A percentile compares a stretch with the other conserved stretches of the same genome.
phyloP scores from a whole-genome alignment of 1,139 yeast genomes.

The Lodderomyces oxycetoniae region DNA sequence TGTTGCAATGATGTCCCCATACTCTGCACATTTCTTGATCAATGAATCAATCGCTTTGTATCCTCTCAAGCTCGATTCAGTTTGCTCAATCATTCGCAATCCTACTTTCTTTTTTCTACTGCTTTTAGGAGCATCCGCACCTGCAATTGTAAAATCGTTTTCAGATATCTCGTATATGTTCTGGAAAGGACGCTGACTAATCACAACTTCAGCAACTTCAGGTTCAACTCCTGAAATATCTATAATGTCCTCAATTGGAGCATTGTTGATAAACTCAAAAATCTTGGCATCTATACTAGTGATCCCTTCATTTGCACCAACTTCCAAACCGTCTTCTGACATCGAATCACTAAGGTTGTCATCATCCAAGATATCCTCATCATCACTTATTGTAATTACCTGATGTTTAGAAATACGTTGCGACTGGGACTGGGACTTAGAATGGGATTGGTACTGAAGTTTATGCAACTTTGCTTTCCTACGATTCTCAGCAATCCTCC shows the following conservation, averaged over 20 bases:
- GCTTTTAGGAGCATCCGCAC: constrained; percentile 30
- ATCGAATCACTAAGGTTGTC: constrained; percentile 37
- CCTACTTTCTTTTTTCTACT: constrained; percentile 60
- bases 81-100: constrained; percentile 67
- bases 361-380: constrained; percentile 42
- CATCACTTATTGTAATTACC: constrained; percentile 26
- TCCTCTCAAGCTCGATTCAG: constrained; percentile 69
- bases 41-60: constrained; percentile 91
- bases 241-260: constrained; percentile 67
- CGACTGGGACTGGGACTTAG: too few relatives aligned
- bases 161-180: constrained; percentile 55
- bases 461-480: constrained; percentile 18
- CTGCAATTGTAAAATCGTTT: constrained; percentile 19
- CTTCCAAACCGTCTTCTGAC: constrained; percentile 40
- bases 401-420: too few relatives aligned
- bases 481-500: constrained; percentile 32
- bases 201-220: constrained; percentile 58
- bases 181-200: constrained; percentile 62
- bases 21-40: constrained; percentile 74
- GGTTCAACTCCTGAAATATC: constrained; percentile 75
- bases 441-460: constrained; percentile 1
- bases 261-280: constrained; percentile 72
- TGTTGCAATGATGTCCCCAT: constrained; percentile 63
- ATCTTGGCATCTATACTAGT: constrained; percentile 58
- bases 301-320: constrained; percentile 36